Evolutionary conservation across 2,329 filamentous ascomycete species (phyloP).

Genomic region (Penicillium brasilianum): DNA sequence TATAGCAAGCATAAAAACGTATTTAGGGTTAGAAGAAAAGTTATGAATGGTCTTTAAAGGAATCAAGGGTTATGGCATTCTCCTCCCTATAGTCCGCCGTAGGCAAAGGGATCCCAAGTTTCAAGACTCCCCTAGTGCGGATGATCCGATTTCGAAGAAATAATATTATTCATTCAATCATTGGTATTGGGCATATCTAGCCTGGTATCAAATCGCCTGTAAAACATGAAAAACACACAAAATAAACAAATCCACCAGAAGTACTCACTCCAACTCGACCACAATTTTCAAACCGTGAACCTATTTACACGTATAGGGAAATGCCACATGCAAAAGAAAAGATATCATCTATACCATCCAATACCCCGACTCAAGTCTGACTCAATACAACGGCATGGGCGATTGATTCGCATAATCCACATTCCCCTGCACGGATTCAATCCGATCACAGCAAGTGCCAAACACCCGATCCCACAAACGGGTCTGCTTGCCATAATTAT

Average conservation of each 20-base stretch:
- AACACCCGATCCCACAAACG: constrained; percentile 35
- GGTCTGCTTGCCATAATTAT: constrained; percentile 37
- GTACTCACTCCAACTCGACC: not conserved
- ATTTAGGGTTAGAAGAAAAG: no score
- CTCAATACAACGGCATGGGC: constrained; percentile 31
- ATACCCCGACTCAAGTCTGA: not conserved
- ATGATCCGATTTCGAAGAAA: not conserved
- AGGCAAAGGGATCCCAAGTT: no score
- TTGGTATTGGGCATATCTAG: constrained; percentile 5
- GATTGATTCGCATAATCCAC: constrained; percentile 32
- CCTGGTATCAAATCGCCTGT: constrained; percentile 8
- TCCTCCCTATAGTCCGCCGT: no score
- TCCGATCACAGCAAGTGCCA: constrained; percentile 32
- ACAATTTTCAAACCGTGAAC: not conserved
- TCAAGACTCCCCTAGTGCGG: not conserved
- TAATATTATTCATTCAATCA: constrained; percentile 8
- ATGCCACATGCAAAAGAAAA: not conserved
- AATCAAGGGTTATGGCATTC: no score
- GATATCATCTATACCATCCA: not conserved
- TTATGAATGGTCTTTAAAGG: no score
- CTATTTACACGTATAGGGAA: not conserved
- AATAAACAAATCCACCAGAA: not conserved
- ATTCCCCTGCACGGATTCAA: constrained; percentile 30
- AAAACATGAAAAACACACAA: not conserved
- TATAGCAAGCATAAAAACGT: no score